Evolutionary conservation across 495 filamentous ascomycete species (phyloP), one percentile per base, ranked within the genome.

Genomic region (Podospora tetraspora): DNA sequence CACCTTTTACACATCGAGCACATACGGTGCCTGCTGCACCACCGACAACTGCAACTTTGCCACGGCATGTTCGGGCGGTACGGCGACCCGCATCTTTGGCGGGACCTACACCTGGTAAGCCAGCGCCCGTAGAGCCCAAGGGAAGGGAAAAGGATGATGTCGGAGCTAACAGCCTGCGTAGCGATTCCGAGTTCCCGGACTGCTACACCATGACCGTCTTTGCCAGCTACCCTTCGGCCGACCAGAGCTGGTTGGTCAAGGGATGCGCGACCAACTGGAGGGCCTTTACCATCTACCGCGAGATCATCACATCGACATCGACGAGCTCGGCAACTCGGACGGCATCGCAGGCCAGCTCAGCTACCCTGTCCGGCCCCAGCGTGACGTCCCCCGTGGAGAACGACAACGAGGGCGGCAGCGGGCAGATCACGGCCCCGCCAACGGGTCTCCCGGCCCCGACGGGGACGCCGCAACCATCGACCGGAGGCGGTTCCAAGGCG

Each of bases 191-290:
- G 4, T 63, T 29, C 58, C 64, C 34, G 6, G 16, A 66, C 21
- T 72, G 68, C 62, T 66, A 61, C 25, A 68, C 68, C 22, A 70
- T 72, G 66, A 72, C 71, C 7, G 27, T 72, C 2, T 70, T 64
- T 59, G 71, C 10, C 9, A 25, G 27, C 59, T 73, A 25, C 43
- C 62, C 58, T 19, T 58, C 66, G 29, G 66, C 69, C 1, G 24
- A 23, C 58, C 43, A 69, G 4, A 73, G 71, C 60, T 70, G 69
- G 66, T 37, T 70, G 24, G 43, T 68, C 0, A 23, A 37, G 13
- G 66, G 64, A 30, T 73, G 71, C 30, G 71, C 57, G 23, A 58
- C 16, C 0, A n/a, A 59, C 69, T n/a, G 3, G 27, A 27, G 27
- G 16, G 62, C 66, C 21, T 57, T n/a, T 30, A 68, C 69, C 21